Base-by-base conservation (phyloP, 2,329 filamentous ascomycete species). In the Colletotrichum sp. region DNA sequence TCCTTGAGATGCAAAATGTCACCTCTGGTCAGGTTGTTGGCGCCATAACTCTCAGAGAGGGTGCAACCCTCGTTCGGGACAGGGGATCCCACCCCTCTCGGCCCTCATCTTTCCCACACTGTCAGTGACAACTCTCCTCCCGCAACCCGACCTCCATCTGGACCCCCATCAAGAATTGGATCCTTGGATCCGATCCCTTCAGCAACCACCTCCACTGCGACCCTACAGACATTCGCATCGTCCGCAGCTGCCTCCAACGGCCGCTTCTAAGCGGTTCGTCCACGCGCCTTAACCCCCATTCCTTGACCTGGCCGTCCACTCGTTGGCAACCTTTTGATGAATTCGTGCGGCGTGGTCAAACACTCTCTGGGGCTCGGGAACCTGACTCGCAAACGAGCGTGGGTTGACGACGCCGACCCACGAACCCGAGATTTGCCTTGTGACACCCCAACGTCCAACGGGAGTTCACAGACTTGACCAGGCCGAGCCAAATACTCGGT, bases 171-270 rank as follows among this genome's bases (percentile, higher is more conserved):
- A 43, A 70, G 31, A 61, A 36, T 55, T 70, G 67, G 54, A 70
- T 62, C 67, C 71, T 73, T n/a, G 59, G 54, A 74, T 66, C 68
- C 29, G 62, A 74, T 71, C 72, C 62, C 72, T 70, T 66, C 62
- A 71, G 71, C 68, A 73, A 73, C 68, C 67, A 54, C 71, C 36
- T 63, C 47, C 68, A 71, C 38, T 63, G 47, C 63, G 27, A 72
- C 68, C 29, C 55, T 72, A 51, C 68, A 57, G 15, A 31, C 34
- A 29, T 43, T n/a, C 36, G 58, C 43, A 51, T 51, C n/a, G 63
- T 61, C 31, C 57, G 31, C 18, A 59, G 55, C 54, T 16, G 38
- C 61, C 71, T 71, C 24, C 27, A 9, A 70, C 29, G 43, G 57
- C 57, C 57, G 57, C 57, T 61, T 61, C 57, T 61, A 61, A 62